These are phyloP conservation scores for Diaporthe nobilis DNA, from an alignment of 2,329 filamentous ascomycete species.

Conservation along the genomic window DNA sequence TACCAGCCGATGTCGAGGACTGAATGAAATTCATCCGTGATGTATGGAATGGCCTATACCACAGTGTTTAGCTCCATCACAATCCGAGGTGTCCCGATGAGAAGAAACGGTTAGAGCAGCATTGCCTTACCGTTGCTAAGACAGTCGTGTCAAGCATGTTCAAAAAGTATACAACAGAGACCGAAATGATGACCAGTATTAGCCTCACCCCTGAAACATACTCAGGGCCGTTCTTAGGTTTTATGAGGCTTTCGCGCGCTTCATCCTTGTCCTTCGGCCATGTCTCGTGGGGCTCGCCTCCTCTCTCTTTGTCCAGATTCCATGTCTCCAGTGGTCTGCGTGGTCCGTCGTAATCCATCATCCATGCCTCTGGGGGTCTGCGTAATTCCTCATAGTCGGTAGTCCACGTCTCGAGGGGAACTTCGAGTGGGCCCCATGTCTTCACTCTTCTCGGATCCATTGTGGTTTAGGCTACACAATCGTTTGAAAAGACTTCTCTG, in stretches of 20 bases:
- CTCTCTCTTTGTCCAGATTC: not conserved
- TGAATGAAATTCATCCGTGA: conserved; percentile 11
- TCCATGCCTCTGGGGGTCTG: not conserved
- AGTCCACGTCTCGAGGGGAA: not conserved
- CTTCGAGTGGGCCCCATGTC: conserved; percentile 1
- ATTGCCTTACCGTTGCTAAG: not conserved
- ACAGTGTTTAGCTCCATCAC: not conserved
- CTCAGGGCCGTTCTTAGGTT: not conserved
- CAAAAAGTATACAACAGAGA: not conserved
- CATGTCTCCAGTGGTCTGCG: not conserved
- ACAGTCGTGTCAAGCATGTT: not conserved
- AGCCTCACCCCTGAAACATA: not conserved
- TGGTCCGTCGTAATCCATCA: not conserved
- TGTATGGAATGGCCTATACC: not conserved
- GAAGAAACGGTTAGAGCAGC: not conserved
- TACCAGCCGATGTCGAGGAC: not conserved
- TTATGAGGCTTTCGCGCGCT: not conserved
- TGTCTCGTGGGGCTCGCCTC: not conserved
- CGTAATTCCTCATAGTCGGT: not conserved
- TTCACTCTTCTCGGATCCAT: conserved; percentile 8
- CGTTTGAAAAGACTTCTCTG: not conserved
- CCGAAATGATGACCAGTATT: not conserved
- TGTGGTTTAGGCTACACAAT: not conserved
- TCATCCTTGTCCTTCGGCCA: not conserved
- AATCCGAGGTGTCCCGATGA: not conserved